These are phyloP conservation scores for Eremomyces bilateralis DNA, from an alignment of 495 filamentous ascomycete genomes.

Conservation along the genomic window DNA sequence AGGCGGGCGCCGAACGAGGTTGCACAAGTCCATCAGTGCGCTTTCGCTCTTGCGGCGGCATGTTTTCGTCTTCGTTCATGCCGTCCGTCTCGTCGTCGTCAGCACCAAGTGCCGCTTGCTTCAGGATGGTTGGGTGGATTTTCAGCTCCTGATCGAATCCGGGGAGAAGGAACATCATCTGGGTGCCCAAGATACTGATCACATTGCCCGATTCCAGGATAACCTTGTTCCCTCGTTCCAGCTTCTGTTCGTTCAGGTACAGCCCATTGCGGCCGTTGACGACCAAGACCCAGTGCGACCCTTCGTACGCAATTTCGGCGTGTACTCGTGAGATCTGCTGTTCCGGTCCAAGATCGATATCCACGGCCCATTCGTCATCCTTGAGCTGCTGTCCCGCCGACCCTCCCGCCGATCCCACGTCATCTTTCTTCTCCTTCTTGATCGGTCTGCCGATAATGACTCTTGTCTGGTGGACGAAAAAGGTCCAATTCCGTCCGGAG, in stretches of 20 bases:
- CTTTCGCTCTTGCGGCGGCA: neutral
- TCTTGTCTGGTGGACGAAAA: slow-evolving; percentile 59
- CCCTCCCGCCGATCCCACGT: slow-evolving; percentile 5
- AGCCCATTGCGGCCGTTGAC: slow-evolving; percentile 84
- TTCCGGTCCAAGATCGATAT: slow-evolving; percentile 85
- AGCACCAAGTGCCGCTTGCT: slow-evolving; percentile 5
- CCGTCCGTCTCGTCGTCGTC: slow-evolving; percentile 5
- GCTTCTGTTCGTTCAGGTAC: slow-evolving; percentile 45
- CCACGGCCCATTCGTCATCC: slow-evolving; percentile 32
- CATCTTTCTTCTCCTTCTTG: slow-evolving; percentile 21
- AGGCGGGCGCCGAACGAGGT: neutral
- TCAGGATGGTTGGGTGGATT: slow-evolving; percentile 18
- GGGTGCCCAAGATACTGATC: slow-evolving; percentile 70
- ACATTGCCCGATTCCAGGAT: slow-evolving; percentile 64
- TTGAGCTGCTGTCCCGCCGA: slow-evolving; percentile 17
- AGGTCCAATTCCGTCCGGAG: slow-evolving; percentile 81
- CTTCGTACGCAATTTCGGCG: slow-evolving; percentile 60
- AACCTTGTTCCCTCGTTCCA: slow-evolving; percentile 41
- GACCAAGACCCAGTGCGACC: slow-evolving; percentile 50
- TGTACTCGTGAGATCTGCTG: slow-evolving; percentile 81
- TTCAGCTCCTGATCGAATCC: slow-evolving; percentile 3
- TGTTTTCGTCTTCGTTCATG: neutral
- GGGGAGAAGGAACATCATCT: slow-evolving; percentile 98
- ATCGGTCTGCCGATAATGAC: slow-evolving; percentile 71
- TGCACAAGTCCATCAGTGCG: neutral